Evolutionary conservation across 164 flowering plant species (phyloP), one percentile per base, ranked within the genome.

Genomic region (Chloranthus sessilifolius): DNA sequence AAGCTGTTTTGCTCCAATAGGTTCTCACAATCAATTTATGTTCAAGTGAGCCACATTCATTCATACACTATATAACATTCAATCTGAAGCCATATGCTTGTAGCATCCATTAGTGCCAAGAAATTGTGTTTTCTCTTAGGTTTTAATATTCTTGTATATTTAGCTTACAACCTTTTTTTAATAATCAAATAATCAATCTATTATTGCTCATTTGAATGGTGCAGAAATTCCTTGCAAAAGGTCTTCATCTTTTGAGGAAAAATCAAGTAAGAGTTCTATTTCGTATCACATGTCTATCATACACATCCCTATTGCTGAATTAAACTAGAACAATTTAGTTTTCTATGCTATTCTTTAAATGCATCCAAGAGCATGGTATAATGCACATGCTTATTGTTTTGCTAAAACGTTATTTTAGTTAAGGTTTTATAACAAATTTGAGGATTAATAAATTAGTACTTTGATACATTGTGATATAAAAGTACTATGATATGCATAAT

Each of bases 201-300:
- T 44, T 3, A 21, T 16, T 29, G 33, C 47, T 52, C 50, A 26
- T 68, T 42, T 60, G 29, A 20, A 28, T 45, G 38, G 10, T 66
- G 64, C 81, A 79, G 87, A 79, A 68, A 61, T 27, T 59, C 88
- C 92, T 38, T 84, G 92, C 53, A 52, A 58, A 28, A 75, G 74
- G 61, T 66, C 76, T 22, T 74, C 41, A 16, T 7, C 70, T n/a
- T 16, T 62, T n/a, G 70, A 71, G 59, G 61, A 45, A 45, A 68
- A 56, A 30, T 21, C 72, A 45, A 37, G 82, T 80, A 68, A 74
- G 74, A 33, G n/a, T 44, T 55, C 25, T 24, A 10, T 1, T 26
- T 12, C 29, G 27, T 7, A 5, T 25, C 14, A 24, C 26, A 24
- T 24, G 21, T 15, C 42, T 11, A 38, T 38, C 22, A 38, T 38